Evolutionary conservation across 805 yeast genomes (phyloP).

Genomic region (Ogataea zsoltii): DNA sequence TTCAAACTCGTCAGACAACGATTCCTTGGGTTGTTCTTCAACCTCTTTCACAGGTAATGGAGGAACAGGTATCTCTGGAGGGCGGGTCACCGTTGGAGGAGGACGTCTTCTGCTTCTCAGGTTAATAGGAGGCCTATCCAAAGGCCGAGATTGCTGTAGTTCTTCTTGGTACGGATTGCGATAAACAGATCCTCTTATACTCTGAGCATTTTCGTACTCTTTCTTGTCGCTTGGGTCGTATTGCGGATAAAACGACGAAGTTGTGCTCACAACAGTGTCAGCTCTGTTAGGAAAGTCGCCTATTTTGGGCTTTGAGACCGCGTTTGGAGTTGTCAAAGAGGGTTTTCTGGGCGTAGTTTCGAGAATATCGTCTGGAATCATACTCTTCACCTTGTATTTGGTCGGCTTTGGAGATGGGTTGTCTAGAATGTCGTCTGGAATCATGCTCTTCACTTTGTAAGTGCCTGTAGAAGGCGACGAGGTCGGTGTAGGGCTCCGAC

Average conservation of each 20-base stretch:
- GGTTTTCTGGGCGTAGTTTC: background rate
- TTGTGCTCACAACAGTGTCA: conserved; percentile 10
- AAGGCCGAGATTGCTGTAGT: conserved; percentile 8
- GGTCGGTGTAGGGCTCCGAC: background rate
- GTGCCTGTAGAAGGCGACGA: background rate
- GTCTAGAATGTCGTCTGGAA: conserved; percentile 16
- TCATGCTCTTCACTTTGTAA: conserved; percentile 17
- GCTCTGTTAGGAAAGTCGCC: conserved; percentile 6
- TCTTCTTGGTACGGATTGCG: conserved; percentile 8
- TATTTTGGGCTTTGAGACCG: background rate
- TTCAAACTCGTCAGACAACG: background rate
- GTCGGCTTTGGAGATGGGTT: background rate
- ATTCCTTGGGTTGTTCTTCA: too few relatives aligned
- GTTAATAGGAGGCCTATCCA: conserved; percentile 17
- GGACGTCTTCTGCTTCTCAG: conserved; percentile 21
- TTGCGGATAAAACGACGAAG: conserved; percentile 17
- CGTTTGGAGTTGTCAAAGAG: background rate
- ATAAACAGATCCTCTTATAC: background rate
- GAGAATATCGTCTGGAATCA: conserved; percentile 14
- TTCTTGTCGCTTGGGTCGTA: background rate
- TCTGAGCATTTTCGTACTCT: background rate
- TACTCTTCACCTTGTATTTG: conserved; percentile 7
- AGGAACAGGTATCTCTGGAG: background rate
- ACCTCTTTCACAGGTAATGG: background rate
- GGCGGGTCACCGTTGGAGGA: conserved; percentile 9